Base-by-base conservation (phyloP, 768 basidiomycete genomes). In the Tephrocybe rancida region DNA sequence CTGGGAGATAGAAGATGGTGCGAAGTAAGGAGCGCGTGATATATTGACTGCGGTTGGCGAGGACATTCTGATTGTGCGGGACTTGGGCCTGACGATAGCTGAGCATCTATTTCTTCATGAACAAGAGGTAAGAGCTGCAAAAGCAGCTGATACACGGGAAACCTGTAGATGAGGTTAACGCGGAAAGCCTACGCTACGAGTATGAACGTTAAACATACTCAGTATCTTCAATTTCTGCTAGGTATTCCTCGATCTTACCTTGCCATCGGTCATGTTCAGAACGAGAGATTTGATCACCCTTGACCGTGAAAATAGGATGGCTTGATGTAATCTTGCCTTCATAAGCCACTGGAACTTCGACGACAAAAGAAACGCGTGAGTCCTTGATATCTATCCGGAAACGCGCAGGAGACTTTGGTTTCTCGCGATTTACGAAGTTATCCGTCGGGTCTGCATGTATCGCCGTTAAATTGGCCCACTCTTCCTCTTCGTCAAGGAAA, bases 21-120 rank as follows among this genome's bases (percentile, higher is more conserved):
- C 0, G 90, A 90, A 1, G 84, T 86, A 47, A 90, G 75, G 1
- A 90, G 76, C 19, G 81, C 80, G 61, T 90, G 88, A 54, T 78
- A 84, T 25, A 50, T 38, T 5, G 44, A 35, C 11, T 37, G 37
- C 7, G 9, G 13, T 30, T 42, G n/a, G 9, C 16, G 18, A 26
- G 25, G 14, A 47, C 19, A 21, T 14, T n/a, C 25, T 13, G 16
- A 5, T 7, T 24, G 26, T 6, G 5, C 29, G 48, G 44, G 48
- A 9, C 50, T 21, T 26, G 48, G 24, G 22, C 9, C 25, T 7
- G 21, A 2, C 5, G 6, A 19, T 3, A 10, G 27, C 10, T 29
- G 56, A 10, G 47, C 26, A 18, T 65, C 55, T 21, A 59, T 44
- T 52, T 75, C 68, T 44, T 74, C 71, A 59, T 83, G 82, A 3